Evolutionary conservation across 164 flowering plant genomes (phyloP).

Genomic region (Vitis rotundifolia): DNA sequence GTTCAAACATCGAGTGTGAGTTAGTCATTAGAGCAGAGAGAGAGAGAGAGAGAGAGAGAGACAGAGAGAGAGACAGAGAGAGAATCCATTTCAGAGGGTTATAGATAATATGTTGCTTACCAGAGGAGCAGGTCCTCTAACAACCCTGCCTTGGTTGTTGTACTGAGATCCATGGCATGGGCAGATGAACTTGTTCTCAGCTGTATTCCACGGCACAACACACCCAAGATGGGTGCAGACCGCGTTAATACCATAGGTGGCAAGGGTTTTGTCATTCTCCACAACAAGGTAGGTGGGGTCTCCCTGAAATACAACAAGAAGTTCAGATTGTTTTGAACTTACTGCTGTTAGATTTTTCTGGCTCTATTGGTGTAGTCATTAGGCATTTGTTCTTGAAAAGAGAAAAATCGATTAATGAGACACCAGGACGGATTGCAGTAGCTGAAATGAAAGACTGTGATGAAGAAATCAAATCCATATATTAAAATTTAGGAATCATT

Average conservation of each 20-base stretch:
- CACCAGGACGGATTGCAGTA: background rate
- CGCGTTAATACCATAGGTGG: conserved; percentile 89
- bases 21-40: background rate
- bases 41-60: background rate
- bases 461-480: too few species aligned
- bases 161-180: conserved; percentile 98
- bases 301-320: conserved; percentile 49
- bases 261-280: conserved; percentile 79
- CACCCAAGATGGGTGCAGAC: conserved; percentile 98
- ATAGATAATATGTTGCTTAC: conserved; percentile 36
- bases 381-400: background rate
- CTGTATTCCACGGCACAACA: conserved; percentile 81
- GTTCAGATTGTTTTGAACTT: background rate
- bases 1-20: conserved; percentile 10
- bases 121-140: conserved; percentile 95
- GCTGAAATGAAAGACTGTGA: background rate
- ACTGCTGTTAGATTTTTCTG: too few species aligned
- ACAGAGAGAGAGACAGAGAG: too few species aligned
- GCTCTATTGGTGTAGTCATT: too few species aligned
- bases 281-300: conserved; percentile 94
- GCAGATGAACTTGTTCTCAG: conserved; percentile 87
- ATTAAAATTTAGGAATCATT: background rate
- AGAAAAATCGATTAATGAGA: background rate
- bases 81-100: background rate
- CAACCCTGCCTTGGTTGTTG: conserved; percentile 88